Evolutionary conservation across 1,284 basidiomycete species (phyloP).

Genomic region (Cutaneotrichosporon cutaneum): DNA sequence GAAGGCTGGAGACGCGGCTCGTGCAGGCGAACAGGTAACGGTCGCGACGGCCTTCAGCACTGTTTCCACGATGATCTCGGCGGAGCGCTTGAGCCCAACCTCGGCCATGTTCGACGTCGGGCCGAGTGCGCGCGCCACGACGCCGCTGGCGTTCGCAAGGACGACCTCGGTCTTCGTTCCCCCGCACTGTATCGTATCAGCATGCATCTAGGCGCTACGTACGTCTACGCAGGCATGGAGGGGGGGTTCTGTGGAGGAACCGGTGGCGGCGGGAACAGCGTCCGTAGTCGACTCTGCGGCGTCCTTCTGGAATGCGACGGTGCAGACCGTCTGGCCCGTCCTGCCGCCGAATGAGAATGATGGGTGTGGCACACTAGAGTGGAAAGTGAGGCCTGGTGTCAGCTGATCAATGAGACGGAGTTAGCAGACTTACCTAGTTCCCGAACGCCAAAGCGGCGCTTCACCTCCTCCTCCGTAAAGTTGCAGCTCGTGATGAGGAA

Average conservation of each 20-base stretch:
- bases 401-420: too few relatives aligned
- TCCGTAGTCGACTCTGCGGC: neutral
- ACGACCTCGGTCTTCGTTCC: conserved; percentile 42
- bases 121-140: conserved; percentile 29
- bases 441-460: conserved; percentile 38
- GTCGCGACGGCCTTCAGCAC: conserved; percentile 23
- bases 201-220: conserved; percentile 13
- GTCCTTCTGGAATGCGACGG: conserved; percentile 49
- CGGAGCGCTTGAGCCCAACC: conserved; percentile 30
- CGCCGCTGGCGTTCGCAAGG: conserved; percentile 23
- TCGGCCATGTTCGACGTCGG: conserved; percentile 43
- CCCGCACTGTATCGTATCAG: conserved; percentile 27
- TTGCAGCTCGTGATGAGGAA: conserved; percentile 55
- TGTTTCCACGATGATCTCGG: conserved; percentile 31
- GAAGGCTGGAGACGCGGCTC: neutral
- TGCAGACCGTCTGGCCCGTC: conserved; percentile 49
- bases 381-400: conserved; percentile 1
- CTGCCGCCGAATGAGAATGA: conserved; percentile 52
- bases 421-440: conserved; percentile 35
- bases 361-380: conserved; percentile 49
- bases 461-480: conserved; percentile 53
- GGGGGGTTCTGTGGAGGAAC: neutral
- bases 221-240: conserved; percentile 39
- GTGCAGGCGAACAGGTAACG: neutral
- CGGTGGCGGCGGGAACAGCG: neutral